Base-by-base conservation (phyloP, 441 rosid species). In the Capsella rubella region DNA sequence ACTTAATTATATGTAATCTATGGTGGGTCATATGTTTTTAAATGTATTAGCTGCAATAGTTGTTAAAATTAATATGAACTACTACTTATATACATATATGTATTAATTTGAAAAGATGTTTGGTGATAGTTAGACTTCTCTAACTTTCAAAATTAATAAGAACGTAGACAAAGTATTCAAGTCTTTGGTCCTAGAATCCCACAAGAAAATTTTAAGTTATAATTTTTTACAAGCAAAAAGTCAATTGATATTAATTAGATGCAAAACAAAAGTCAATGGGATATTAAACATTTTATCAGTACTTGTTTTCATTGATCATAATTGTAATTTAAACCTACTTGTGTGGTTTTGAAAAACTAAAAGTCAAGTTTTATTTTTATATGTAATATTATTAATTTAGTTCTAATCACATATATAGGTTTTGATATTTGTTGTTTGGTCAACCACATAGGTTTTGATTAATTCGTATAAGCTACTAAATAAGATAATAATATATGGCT, bases 391-490 rank as follows among this genome's bases (percentile, higher is more conserved):
- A 37, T 63, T 37, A 37, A 21, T 21, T 21, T 2, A 56, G 47
- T 40, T 76, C 27, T 10, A 49, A 55, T 46, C 64, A 69, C 37
- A 61, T 61, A 42, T 28, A 61, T 35, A 75, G 40, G 55, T 32
- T 67, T 42, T 67, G 59, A 65, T 35, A 8, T 57, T 47, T 11
- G 7, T 34, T 34, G 1, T 16, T 12, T 3, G 37, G 9, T 29
- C 37, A 34, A 34, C 37, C 79, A 76, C 8, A 47, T 76, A 63
- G 71, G 75, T 69, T 69, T 76, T 70, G 80, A 64, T 56, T 76
- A 63, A 64, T 76, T 70, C 72, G 39, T 56, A 39, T 49, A 64
- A 70, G 71, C 71, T 70, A 64, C 50, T 49, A 49, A 25, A 12
- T 76, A 70, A 76, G 64, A 8, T 47, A 76, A 21, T 46, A 64